phyloP scores from a whole-genome alignment of 257 asterid species.

The Verbascum thapsus region DNA sequence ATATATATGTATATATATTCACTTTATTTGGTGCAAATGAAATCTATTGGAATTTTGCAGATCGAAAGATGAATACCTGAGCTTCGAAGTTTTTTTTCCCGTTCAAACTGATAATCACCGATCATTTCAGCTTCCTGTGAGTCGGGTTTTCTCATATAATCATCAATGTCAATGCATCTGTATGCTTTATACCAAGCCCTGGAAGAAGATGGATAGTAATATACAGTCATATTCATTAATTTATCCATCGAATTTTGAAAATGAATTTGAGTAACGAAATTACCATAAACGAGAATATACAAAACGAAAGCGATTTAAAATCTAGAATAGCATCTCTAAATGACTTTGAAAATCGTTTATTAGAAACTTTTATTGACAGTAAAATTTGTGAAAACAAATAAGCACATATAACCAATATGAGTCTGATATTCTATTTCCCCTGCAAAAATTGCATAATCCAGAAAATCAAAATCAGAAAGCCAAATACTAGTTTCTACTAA shows the following conservation, averaged over 20 bases:
- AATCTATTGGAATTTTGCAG: neutral
- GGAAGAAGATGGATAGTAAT: conserved; percentile 19
- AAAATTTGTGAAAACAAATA: too few relatives aligned
- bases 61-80: conserved; percentile 39
- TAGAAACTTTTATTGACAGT: too few relatives aligned
- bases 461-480: too few relatives aligned
- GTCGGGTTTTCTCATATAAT: conserved; percentile 32
- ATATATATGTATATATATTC: neutral
- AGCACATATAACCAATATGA: too few relatives aligned
- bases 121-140: conserved; percentile 32
- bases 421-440: too few relatives aligned
- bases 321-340: too few relatives aligned
- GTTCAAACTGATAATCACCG: conserved; percentile 36
- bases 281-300: too few relatives aligned
- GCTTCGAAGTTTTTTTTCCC: conserved; percentile 31
- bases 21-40: neutral
- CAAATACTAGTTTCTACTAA: neutral
- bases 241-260: neutral
- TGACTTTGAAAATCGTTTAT: too few relatives aligned
- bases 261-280: neutral
- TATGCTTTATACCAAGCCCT: conserved; percentile 48
- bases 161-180: conserved; percentile 42
- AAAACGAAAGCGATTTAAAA: too few relatives aligned
- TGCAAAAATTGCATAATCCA: too few relatives aligned
- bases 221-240: neutral